Percentiles rank a stretch among this genome's conserved stretches.
These are phyloP conservation scores for Penicillium goetzii DNA, from an alignment of 495 filamentous ascomycete genomes.

Conservation along the genomic window DNA sequence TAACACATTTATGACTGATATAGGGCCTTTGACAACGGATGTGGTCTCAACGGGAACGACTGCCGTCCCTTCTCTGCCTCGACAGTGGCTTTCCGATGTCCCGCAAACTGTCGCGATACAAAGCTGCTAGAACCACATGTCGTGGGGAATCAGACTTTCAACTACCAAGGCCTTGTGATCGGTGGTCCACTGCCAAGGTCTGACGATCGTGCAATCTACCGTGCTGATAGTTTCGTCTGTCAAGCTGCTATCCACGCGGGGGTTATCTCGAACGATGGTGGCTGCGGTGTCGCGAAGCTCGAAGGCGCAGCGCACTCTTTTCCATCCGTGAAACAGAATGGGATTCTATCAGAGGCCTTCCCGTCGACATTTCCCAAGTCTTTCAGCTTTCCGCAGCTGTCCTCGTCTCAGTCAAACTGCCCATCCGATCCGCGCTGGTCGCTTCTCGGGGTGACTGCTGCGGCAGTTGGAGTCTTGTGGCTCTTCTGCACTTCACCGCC, in stretches of 20 bases:
- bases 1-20: constrained; percentile 8
- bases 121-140: constrained; percentile 71
- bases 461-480: constrained; percentile 66
- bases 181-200: constrained; percentile 63
- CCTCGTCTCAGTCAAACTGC: constrained; percentile 44
- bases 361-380: constrained; percentile 78
- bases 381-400: constrained; percentile 63
- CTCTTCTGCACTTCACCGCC: constrained; percentile 69
- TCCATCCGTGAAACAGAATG: constrained; percentile 59
- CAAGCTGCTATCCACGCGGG: constrained; percentile 80
- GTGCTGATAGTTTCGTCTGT: constrained; percentile 84
- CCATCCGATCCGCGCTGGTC: constrained; percentile 70
- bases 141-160: constrained; percentile 72
- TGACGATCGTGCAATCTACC: constrained; percentile 58
- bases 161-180: constrained; percentile 72
- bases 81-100: constrained; percentile 76
- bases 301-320: constrained; percentile 70
- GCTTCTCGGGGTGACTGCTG: constrained; percentile 71
- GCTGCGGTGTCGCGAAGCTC: constrained; percentile 73
- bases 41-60: constrained; percentile 76
- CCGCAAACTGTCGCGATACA: constrained; percentile 70
- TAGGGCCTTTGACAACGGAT: constrained; percentile 72
- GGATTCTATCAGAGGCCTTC: constrained; percentile 69
- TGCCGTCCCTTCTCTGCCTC: constrained; percentile 80
- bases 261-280: constrained; percentile 69